phyloP scores from a whole-genome alignment of 768 basidiomycete species.

The Kwoniella heveanensis region DNA sequence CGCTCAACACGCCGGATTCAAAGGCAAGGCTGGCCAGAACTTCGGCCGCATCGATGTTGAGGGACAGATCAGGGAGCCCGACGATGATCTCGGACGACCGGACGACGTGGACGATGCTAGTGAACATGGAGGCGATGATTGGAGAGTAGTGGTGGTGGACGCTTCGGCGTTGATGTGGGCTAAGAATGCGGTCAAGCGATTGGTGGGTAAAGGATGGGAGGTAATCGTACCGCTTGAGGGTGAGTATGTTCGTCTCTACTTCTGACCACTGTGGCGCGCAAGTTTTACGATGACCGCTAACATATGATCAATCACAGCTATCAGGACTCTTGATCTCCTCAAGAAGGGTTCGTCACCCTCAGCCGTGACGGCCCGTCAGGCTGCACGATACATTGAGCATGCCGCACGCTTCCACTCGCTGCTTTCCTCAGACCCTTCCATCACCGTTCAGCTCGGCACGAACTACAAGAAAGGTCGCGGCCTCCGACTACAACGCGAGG shows the following conservation, averaged over 20 bases:
- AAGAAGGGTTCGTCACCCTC: conserved; percentile 83
- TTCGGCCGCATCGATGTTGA: background rate
- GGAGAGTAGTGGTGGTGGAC: conserved; percentile 51
- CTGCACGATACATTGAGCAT: conserved; percentile 79
- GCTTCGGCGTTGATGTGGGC: conserved; percentile 51
- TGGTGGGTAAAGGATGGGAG: conserved; percentile 76
- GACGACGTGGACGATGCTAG: conserved; percentile 21
- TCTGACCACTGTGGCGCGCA: conserved; percentile 2
- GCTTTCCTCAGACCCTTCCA: conserved; percentile 37
- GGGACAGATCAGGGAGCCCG: conserved; percentile 12
- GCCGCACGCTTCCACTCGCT: conserved; percentile 38
- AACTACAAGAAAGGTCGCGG: conserved; percentile 45
- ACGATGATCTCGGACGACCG: conserved; percentile 24
- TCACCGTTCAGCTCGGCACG: conserved; percentile 32
- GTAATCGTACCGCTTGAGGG: conserved; percentile 86
- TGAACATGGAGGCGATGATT: conserved; percentile 18
- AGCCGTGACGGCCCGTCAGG: conserved; percentile 79
- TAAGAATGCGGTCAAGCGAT: conserved; percentile 65
- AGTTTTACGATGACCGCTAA: conserved; percentile 4
- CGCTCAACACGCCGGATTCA: background rate
- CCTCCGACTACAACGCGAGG: conserved; percentile 40
- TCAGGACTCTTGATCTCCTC: conserved; percentile 86
- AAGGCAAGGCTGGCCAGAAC: background rate
- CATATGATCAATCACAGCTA: conserved; percentile 62
- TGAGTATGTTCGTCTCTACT: conserved; percentile 54